These are phyloP conservation scores for Penicillium odoratum DNA, from an alignment of 495 filamentous ascomycete species.

Conservation along the genomic window DNA sequence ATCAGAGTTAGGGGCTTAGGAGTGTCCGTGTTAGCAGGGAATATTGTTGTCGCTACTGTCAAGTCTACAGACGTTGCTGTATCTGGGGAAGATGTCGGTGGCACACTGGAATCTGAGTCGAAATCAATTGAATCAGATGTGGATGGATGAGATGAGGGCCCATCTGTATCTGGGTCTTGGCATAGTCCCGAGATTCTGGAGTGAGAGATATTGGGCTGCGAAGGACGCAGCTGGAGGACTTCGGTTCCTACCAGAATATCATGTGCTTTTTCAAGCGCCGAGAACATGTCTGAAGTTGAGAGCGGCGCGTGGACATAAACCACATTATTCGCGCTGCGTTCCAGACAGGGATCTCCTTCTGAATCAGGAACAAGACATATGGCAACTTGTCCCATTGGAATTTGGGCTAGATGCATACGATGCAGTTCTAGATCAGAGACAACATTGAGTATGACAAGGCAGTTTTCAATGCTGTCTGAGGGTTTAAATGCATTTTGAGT, in stretches of 20 bases:
- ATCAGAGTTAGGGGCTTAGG: slow-evolving; percentile 9
- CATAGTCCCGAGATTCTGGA: neutral
- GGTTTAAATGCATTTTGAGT: neutral
- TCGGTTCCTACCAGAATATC: neutral
- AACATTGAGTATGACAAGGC: slow-evolving; percentile 11
- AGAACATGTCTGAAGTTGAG: neutral
- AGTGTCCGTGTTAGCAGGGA: neutral
- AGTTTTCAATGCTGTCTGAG: neutral
- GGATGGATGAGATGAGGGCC: neutral
- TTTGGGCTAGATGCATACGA: slow-evolving; percentile 1
- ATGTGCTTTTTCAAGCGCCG: neutral
- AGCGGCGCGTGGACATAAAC: neutral
- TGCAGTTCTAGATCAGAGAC: slow-evolving; percentile 8
- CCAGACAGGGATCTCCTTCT: neutral
- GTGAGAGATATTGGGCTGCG: neutral
- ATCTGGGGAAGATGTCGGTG: neutral
- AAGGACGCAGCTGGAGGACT: neutral
- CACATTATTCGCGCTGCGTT: slow-evolving; percentile 3
- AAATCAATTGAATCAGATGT: neutral
- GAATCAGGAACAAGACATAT: slow-evolving; percentile 17
- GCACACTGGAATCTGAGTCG: neutral
- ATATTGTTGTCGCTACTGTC: neutral
- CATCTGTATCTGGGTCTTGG: neutral
- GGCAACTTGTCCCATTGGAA: slow-evolving; percentile 9
- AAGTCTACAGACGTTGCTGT: neutral